Conservation (phyloP, 352 stramenopile species). For the Hyaloperonospora brassicae region DNA sequence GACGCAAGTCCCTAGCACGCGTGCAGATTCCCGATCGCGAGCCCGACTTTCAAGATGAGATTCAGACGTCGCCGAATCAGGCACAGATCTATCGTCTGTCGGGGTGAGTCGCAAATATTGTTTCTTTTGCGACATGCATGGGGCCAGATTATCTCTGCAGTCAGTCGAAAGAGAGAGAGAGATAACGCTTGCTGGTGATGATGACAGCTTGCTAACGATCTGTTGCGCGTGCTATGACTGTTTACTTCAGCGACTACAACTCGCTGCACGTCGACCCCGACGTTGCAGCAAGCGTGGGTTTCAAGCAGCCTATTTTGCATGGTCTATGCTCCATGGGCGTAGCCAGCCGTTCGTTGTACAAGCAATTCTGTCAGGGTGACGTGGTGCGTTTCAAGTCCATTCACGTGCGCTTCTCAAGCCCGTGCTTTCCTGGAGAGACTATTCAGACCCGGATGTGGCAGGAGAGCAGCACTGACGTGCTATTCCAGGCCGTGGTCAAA, state of each 20-base stretch:
- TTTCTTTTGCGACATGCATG: not conserved
- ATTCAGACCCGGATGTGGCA: constrained; percentile 83
- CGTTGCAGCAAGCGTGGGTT: constrained; percentile 67
- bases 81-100: constrained; percentile 91
- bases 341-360: constrained; percentile 67
- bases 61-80: constrained; percentile 61
- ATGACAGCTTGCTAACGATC: no score
- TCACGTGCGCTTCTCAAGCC: constrained; percentile 82
- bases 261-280: constrained; percentile 89
- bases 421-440: constrained; percentile 80
- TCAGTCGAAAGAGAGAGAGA: no score
- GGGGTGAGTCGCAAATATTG: constrained; percentile 36
- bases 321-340: constrained; percentile 91
- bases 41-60: constrained; percentile 53
- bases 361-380: constrained; percentile 68
- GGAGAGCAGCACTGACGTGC: constrained; percentile 35
- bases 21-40: constrained; percentile 68
- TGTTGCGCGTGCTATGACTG: not conserved
- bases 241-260: constrained; percentile 85
- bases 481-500: constrained; percentile 69
- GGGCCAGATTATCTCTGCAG: not conserved
- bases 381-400: constrained; percentile 73
- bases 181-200: not conserved
- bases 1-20: constrained; percentile 52
- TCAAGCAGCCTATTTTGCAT: constrained; percentile 88